Evolutionary conservation across 352 stramenopile genomes (phyloP).

Genomic region (Globisporangium ultimum): DNA sequence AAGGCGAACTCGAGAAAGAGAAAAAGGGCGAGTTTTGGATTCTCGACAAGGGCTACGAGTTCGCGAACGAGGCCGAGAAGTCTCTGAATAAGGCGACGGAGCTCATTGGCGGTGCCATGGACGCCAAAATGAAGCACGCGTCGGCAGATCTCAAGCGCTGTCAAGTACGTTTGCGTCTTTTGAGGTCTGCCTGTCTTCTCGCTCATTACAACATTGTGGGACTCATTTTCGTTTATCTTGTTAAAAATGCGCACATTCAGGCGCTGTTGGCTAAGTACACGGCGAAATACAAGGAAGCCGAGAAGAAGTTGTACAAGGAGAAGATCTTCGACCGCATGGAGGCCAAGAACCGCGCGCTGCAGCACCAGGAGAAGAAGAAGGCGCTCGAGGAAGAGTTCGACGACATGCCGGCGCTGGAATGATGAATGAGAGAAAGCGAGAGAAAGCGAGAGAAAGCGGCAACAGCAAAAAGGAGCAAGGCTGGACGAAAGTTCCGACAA

Average conservation of each 20-base stretch:
- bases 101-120: conserved; percentile 30
- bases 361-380: conserved; percentile 65
- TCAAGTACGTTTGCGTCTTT: conserved; percentile 24
- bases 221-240: not conserved
- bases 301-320: conserved; percentile 88
- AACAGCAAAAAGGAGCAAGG: not conserved
- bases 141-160: conserved; percentile 66
- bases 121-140: conserved; percentile 55
- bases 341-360: conserved; percentile 75
- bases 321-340: conserved; percentile 86
- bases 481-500: too few relatives aligned
- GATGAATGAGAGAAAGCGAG: conserved; percentile 5
- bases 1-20: conserved; percentile 77
- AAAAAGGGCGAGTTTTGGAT: conserved; percentile 84
- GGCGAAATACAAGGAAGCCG: conserved; percentile 77
- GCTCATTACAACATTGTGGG: not conserved
- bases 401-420: conserved; percentile 83
- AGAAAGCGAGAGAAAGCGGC: too few relatives aligned
- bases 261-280: conserved; percentile 53
- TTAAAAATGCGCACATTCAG: conserved; percentile 12
- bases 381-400: conserved; percentile 70
- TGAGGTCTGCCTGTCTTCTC: conserved; percentile 1
- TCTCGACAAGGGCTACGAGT: conserved; percentile 83
- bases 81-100: conserved; percentile 59
- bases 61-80: conserved; percentile 59